Percentiles rank a stretch among this genome's conserved stretches.
Evolutionary conservation across 169 alveolate genomes (phyloP).

Genomic region (Eimeria acervulina): DNA sequence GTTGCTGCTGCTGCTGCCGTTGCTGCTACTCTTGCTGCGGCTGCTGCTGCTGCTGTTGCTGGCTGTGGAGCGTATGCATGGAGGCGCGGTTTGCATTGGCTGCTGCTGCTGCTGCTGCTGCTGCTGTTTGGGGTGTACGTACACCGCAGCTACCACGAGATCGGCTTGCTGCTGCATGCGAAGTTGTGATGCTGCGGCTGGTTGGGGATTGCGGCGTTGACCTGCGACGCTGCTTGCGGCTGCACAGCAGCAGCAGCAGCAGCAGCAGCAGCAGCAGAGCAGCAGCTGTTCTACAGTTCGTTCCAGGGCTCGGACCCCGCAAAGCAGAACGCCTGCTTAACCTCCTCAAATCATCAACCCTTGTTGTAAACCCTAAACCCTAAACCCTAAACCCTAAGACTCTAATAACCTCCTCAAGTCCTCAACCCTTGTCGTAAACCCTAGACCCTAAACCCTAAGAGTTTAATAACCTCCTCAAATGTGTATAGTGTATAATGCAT

Average conservation of each 20-base stretch:
- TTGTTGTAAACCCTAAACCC: constrained; percentile 13
- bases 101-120: constrained; percentile 14
- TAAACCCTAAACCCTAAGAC: too few relatives aligned
- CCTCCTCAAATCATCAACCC: constrained; percentile 68
- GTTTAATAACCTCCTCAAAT: too few relatives aligned
- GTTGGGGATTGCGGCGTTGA: constrained; percentile 77
- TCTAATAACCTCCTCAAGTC: too few relatives aligned
- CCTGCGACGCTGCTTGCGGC: constrained; percentile 14
- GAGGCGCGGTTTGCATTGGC: neutral
- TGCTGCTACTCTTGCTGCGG: neutral
- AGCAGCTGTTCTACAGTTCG: constrained; percentile 83
- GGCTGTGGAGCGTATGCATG: neutral
- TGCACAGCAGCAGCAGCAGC: neutral
- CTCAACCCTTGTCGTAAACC: too few relatives aligned
- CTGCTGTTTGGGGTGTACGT: constrained; percentile 35
- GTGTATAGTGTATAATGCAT: too few relatives aligned
- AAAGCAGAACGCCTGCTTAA: constrained; percentile 83
- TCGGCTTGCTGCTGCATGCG: constrained; percentile 60
- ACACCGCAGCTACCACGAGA: constrained; percentile 57
- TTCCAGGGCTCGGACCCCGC: constrained; percentile 89
- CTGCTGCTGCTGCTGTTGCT: constrained; percentile 16
- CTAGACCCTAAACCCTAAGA: too few relatives aligned
- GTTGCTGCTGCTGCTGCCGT: too few relatives aligned
- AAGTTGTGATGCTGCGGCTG: neutral
- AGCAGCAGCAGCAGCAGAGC: constrained; percentile 49